phyloP scores from a whole-genome alignment of 768 basidiomycete genomes.

The Tulasnella sp. region DNA sequence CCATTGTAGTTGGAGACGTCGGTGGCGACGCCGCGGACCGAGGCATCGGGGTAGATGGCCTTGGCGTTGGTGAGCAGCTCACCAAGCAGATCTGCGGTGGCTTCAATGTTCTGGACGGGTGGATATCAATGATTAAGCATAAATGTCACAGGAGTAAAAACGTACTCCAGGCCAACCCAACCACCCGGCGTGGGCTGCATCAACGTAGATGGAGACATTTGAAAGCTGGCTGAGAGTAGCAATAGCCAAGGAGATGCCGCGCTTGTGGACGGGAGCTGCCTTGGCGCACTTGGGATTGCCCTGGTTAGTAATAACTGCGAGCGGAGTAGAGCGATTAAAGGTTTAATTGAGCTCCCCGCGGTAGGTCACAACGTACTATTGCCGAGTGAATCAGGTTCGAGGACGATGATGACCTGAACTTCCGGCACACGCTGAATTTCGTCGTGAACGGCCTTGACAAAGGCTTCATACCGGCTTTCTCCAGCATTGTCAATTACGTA shows the following conservation, averaged over 20 bases:
- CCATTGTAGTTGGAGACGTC: slow-evolving; percentile 42
- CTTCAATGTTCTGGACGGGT: slow-evolving; percentile 37
- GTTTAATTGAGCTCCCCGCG: not conserved
- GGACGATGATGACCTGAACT: slow-evolving; percentile 37
- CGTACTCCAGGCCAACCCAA: slow-evolving; percentile 36
- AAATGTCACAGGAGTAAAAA: not conserved
- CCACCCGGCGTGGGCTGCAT: slow-evolving; percentile 42
- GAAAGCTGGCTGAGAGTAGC: slow-evolving; percentile 35
- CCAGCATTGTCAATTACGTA: slow-evolving; percentile 38
- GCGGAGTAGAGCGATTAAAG: slow-evolving; percentile 29
- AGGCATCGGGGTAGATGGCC: slow-evolving; percentile 33
- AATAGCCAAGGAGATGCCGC: slow-evolving; percentile 36
- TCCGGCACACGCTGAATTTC: slow-evolving; percentile 35
- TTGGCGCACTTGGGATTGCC: slow-evolving; percentile 36
- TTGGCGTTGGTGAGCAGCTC: slow-evolving; percentile 38
- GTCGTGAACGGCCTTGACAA: slow-evolving; percentile 9
- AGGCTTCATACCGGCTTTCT: slow-evolving; percentile 38
- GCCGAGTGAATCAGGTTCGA: slow-evolving; percentile 41
- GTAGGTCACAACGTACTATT: slow-evolving; percentile 33
- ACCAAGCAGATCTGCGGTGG: slow-evolving; percentile 37
- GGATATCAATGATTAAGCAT: not conserved
- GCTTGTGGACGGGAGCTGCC: slow-evolving; percentile 35
- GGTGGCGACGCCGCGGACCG: slow-evolving; percentile 38
- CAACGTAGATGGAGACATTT: slow-evolving; percentile 39
- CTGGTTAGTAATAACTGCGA: not conserved